Percentiles rank a stretch among this genome's conserved stretches.
These are phyloP conservation scores for Saprolegnia parasitica DNA, from an alignment of 352 stramenopile genomes.

Conservation along the genomic window DNA sequence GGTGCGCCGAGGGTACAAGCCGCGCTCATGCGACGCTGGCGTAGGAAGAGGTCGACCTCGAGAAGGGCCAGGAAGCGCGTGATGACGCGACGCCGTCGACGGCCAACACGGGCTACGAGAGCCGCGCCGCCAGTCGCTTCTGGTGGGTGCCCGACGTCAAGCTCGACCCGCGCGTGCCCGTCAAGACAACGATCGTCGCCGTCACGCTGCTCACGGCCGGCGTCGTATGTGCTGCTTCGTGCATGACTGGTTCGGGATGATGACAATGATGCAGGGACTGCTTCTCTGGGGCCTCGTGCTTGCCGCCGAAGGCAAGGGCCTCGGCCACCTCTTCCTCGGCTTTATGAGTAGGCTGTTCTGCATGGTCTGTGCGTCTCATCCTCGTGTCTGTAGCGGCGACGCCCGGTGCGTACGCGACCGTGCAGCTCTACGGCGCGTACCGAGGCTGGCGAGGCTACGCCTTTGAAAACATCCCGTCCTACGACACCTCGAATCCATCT, in stretches of 20 bases:
- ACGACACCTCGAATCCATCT: constrained; percentile 11
- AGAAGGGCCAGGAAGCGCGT: neutral
- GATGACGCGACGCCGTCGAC: neutral
- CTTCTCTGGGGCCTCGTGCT: constrained; percentile 14
- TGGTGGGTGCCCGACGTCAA: neutral
- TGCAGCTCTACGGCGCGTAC: constrained; percentile 27
- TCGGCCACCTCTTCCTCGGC: constrained; percentile 23
- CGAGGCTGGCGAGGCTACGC: constrained; percentile 25
- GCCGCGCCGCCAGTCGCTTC: neutral
- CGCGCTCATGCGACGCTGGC: no score
- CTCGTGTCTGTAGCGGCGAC: constrained; percentile 16
- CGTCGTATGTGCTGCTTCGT: constrained; percentile 2
- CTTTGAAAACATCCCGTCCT: constrained; percentile 21
- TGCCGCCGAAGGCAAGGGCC: constrained; percentile 16
- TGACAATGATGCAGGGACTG: neutral
- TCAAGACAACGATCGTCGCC: constrained; percentile 16
- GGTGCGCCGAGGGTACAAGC: no score
- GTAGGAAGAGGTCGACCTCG: no score
- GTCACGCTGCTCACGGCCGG: constrained; percentile 12
- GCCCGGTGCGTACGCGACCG: constrained; percentile 12
- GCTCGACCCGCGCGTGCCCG: constrained; percentile 9
- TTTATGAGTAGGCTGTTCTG: neutral
- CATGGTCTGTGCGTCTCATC: neutral
- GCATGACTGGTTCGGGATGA: neutral
- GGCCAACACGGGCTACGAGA: neutral